Evolutionary conservation across 768 basidiomycete genomes (phyloP), one percentile per base, ranked within the genome.

Genomic region (Tricholoma hemisulphureum): DNA sequence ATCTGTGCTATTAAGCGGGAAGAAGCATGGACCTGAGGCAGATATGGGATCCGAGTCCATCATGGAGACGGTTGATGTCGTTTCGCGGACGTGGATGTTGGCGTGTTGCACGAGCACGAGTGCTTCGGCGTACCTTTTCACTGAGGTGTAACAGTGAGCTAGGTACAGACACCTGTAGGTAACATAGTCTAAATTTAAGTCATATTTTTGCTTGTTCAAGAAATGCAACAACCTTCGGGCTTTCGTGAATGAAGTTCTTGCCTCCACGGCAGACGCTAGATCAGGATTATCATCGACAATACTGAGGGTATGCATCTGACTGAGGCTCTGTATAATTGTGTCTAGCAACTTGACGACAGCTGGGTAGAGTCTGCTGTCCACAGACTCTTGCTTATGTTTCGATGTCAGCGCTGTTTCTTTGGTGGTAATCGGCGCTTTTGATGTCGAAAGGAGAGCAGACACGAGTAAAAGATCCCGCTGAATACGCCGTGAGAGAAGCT

Each of bases 221-320:
- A 35, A 10, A 48, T 41, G 29, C 21, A 49, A 45, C 32, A 49
- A 90, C 90, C 88, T 84, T 55, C 83, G 82, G 0, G 88, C 91
- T 64, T 89, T 88, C 2, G 88, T 88, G 64, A 84, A 90, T 0
- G 86, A 82, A 37, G 89, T 71, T 24, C 93, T 77, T 2, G 85
- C 88, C 41, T 97, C 93, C 2, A 94, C 83, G 14, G 85, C 88
- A 4, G 87, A 78, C 0, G 87, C 83, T 4, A 97, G 80, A 61
- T 94, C 91, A 0, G 92, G 87, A 64, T 86, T 91, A 69, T 94
- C 92, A 65, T 96, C 93, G 13, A 96, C 91, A 35, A 94, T 83
- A 53, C 85, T 90, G 56, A 97, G 76, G 6, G 83, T 83, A 24
- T 90, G 79, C 85, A 96, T 90, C 70, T 93, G 91, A 53, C 84